Percentiles rank a stretch among this genome's conserved stretches.
phyloP scores from a whole-genome alignment of 306 rosid genomes.

The Trifolium fragiferum region DNA sequence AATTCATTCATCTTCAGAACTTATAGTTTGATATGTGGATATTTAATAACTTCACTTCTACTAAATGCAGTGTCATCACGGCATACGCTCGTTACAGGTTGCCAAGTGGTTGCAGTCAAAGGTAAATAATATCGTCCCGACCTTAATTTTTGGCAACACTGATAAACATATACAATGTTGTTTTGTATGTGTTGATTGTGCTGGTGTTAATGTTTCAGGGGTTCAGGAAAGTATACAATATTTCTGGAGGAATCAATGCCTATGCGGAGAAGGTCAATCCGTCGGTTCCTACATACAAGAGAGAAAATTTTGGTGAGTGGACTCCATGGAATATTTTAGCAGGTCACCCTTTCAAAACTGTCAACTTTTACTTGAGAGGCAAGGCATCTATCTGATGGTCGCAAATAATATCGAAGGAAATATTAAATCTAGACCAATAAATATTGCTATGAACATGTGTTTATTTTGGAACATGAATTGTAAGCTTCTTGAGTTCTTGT shows the following conservation, averaged over 20 bases:
- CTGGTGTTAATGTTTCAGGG: slow-evolving; percentile 58
- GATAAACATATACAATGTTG: neutral
- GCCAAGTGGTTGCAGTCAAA: slow-evolving; percentile 88
- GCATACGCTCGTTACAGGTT: slow-evolving; percentile 82
- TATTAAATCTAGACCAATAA: neutral
- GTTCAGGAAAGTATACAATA: slow-evolving; percentile 75
- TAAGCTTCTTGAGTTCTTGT: neutral
- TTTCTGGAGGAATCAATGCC: slow-evolving; percentile 88
- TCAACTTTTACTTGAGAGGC: slow-evolving; percentile 1
- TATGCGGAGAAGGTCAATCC: slow-evolving; percentile 78
- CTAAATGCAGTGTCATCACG: slow-evolving; percentile 93
- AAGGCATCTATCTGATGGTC: slow-evolving; percentile 8
- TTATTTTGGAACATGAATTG: slow-evolving; percentile 5
- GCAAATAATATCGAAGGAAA: neutral
- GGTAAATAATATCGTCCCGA: slow-evolving; percentile 47
- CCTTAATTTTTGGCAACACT: neutral
- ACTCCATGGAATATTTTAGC: neutral
- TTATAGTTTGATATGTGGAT: neutral
- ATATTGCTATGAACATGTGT: slow-evolving; percentile 9
- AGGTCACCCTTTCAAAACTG: neutral
- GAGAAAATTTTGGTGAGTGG: slow-evolving; percentile 25
- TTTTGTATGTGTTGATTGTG: no score
- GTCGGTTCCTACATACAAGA: slow-evolving; percentile 74
- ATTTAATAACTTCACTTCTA: slow-evolving; percentile 35
- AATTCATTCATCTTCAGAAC: slow-evolving; percentile 1